phyloP scores from a whole-genome alignment of 306 rosid species.

The Fragaria vesca region DNA sequence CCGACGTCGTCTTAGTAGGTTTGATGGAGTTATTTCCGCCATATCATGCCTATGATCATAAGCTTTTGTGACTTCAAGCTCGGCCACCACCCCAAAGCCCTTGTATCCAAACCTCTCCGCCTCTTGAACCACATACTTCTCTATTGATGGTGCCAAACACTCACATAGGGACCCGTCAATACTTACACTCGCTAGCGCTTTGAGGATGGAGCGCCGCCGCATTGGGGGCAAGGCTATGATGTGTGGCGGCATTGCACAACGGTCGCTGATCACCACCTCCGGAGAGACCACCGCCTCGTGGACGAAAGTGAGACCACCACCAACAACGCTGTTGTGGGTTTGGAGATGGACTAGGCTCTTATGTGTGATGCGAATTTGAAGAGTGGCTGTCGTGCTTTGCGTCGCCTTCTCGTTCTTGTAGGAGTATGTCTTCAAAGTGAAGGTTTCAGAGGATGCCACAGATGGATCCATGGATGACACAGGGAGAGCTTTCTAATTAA shows the following conservation, averaged over 20 bases:
- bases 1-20: not conserved
- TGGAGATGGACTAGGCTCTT: not conserved
- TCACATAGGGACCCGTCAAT: not conserved
- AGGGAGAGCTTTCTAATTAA: not conserved
- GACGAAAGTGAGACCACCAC: not conserved
- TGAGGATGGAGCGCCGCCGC: not conserved
- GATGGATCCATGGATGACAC: not conserved
- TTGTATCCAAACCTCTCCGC: not conserved
- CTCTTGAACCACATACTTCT: not conserved
- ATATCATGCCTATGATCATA: not conserved
- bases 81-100: not conserved
- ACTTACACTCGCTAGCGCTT: not conserved
- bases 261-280: not conserved
- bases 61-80: not conserved
- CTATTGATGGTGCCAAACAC: not conserved
- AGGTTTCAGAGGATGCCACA: not conserved
- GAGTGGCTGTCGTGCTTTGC: not conserved
- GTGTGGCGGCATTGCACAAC: not conserved
- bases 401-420: not conserved
- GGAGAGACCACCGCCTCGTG: not conserved
- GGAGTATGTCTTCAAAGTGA: not conserved
- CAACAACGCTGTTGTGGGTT: not conserved
- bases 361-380: not conserved
- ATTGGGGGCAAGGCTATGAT: not conserved
- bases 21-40: not conserved